phyloP scores from a whole-genome alignment of 495 filamentous ascomycete genomes.

The Penicilliopsis zonata region DNA sequence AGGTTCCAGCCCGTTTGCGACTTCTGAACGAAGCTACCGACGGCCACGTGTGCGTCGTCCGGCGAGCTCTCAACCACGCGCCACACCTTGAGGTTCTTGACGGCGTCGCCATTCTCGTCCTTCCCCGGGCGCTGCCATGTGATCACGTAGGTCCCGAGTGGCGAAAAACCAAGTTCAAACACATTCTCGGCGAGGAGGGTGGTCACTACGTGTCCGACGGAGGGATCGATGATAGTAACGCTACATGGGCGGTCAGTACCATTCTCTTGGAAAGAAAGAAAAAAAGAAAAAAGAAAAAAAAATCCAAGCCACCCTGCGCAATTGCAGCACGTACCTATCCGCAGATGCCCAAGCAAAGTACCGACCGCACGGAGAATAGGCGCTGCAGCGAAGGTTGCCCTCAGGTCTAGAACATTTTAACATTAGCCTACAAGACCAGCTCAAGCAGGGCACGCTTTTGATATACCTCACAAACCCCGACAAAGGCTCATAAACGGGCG shows the following conservation, averaged over 20 bases:
- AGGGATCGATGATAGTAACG: conserved; percentile 74
- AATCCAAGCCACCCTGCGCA: no score
- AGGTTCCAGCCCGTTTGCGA: conserved; percentile 92
- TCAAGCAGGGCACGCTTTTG: neutral
- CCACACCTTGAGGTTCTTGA: conserved; percentile 97
- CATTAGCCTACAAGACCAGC: conserved; percentile 7
- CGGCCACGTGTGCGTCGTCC: conserved; percentile 52
- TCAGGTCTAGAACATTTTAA: conserved; percentile 49
- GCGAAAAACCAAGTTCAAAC: conserved; percentile 90
- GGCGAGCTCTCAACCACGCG: conserved; percentile 48
- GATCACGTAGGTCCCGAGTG: conserved; percentile 80
- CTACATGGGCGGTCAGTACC: conserved; percentile 19
- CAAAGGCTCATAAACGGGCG: conserved; percentile 74
- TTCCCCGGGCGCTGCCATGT: conserved; percentile 93
- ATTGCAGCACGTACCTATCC: conserved; percentile 44
- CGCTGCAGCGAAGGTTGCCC: conserved; percentile 86
- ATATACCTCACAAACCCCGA: conserved; percentile 64
- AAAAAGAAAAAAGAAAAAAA: no score
- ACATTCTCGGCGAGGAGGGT: conserved; percentile 68
- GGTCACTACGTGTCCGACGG: conserved; percentile 62
- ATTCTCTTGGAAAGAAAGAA: neutral
- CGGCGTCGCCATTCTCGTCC: conserved; percentile 82
- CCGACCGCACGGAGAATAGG: conserved; percentile 86
- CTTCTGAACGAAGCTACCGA: conserved; percentile 89
- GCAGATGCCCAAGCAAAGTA: conserved; percentile 93